Evolutionary conservation across 2,329 filamentous ascomycete genomes (phyloP).

Genomic region (Colletotrichum acutatum): DNA sequence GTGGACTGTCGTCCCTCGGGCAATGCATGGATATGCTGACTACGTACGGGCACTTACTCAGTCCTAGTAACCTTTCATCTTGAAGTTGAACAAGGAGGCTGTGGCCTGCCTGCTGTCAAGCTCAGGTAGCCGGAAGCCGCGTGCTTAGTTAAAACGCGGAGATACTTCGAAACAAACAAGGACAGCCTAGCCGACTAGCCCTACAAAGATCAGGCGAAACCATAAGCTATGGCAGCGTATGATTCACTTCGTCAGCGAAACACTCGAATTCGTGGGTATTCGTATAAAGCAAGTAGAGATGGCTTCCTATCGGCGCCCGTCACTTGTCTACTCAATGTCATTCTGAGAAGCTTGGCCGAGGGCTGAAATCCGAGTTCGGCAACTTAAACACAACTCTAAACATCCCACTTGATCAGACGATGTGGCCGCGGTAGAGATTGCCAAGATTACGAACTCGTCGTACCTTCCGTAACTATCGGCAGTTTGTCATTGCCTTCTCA

Average conservation of each 20-base stretch:
- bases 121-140: background rate
- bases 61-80: background rate
- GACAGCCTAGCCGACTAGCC: background rate
- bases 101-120: background rate
- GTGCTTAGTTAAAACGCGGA: background rate
- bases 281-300: background rate
- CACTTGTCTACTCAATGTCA: background rate
- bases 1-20: background rate
- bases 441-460: background rate
- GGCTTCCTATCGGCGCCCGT: background rate
- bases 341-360: background rate
- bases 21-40: background rate
- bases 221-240: background rate
- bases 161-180: slow-evolving; percentile 8
- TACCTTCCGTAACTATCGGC: background rate
- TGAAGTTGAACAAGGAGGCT: background rate
- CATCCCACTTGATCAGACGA: background rate
- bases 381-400: background rate
- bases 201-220: slow-evolving; percentile 2
- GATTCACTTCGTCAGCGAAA: slow-evolving; percentile 3
- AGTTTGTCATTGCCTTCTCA: background rate
- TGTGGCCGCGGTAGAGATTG: background rate
- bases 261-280: background rate
- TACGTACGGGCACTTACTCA: background rate
- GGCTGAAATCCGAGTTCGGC: background rate